Percentiles rank a stretch among this genome's conserved stretches.
phyloP scores from a whole-genome alignment of 1,284 basidiomycete species.

The Spongiforma sp. region DNA sequence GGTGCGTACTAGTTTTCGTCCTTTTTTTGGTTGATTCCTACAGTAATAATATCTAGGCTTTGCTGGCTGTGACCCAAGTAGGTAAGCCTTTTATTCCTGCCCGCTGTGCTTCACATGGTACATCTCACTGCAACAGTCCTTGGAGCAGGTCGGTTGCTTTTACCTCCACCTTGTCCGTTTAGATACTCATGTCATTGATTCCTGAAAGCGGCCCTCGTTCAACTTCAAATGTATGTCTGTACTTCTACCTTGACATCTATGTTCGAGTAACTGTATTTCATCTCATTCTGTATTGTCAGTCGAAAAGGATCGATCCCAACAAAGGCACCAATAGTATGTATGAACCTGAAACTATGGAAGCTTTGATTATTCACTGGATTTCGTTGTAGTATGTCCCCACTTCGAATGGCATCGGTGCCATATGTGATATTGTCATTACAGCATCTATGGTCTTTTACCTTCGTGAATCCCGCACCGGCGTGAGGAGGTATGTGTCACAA shows the following conservation, averaged over 20 bases:
- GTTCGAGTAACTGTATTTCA: no score
- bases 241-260: background rate
- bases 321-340: no score
- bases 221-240: no score
- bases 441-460: constrained; percentile 15
- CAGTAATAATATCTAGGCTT: background rate
- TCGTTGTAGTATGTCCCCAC: constrained; percentile 1
- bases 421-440: constrained; percentile 9
- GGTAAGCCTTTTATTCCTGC: background rate
- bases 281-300: no score
- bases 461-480: constrained; percentile 8
- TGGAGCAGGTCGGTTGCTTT: constrained; percentile 2
- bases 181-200: background rate
- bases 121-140: background rate
- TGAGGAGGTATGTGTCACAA: background rate
- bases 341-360: no score
- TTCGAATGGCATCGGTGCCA: background rate
- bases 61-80: background rate
- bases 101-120: background rate
- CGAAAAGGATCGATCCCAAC: background rate
- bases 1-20: background rate
- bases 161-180: background rate
- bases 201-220: no score
- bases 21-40: background rate
- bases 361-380: background rate